A percentile compares a stretch with the other conserved stretches of the same genome.
Evolutionary conservation across 2,329 filamentous ascomycete genomes (phyloP).

Genomic region (Claviceps monticola): DNA sequence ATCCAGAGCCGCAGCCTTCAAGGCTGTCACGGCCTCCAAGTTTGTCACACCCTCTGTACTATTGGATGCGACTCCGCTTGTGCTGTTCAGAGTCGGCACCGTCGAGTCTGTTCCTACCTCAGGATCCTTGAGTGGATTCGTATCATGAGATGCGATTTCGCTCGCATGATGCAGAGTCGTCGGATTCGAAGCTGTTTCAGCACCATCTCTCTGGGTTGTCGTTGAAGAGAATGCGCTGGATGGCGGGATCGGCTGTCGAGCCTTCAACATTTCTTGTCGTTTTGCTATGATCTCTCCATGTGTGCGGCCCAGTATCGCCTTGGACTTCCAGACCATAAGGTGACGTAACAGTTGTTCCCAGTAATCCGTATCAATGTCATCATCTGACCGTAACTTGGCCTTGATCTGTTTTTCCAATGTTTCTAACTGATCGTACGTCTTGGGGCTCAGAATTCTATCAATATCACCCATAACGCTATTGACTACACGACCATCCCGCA

Average conservation of each 20-base stretch:
- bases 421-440: constrained; percentile 76
- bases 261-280: constrained; percentile 2
- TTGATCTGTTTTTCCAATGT: constrained; percentile 76
- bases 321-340: constrained; percentile 81
- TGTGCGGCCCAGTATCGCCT: constrained; percentile 66
- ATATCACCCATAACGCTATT: constrained; percentile 77
- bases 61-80: constrained; percentile 70
- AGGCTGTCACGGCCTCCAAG: constrained; percentile 69
- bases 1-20: not conserved
- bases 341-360: constrained; percentile 88
- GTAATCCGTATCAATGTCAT: constrained; percentile 91
- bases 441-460: constrained; percentile 72
- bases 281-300: constrained; percentile 50
- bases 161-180: constrained; percentile 24
- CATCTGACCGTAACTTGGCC: constrained; percentile 72
- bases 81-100: not conserved
- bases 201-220: not conserved
- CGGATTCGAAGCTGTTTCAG: not conserved
- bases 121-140: constrained; percentile 78
- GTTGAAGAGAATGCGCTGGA: not conserved
- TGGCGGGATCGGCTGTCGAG: constrained; percentile 4
- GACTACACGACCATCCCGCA: constrained; percentile 57
- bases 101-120: constrained; percentile 66
- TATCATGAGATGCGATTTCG: constrained; percentile 75
- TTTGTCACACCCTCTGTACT: constrained; percentile 83